Evolutionary conservation across 2,329 filamentous ascomycete species (phyloP).

Genomic region (Diaporthe sp.): DNA sequence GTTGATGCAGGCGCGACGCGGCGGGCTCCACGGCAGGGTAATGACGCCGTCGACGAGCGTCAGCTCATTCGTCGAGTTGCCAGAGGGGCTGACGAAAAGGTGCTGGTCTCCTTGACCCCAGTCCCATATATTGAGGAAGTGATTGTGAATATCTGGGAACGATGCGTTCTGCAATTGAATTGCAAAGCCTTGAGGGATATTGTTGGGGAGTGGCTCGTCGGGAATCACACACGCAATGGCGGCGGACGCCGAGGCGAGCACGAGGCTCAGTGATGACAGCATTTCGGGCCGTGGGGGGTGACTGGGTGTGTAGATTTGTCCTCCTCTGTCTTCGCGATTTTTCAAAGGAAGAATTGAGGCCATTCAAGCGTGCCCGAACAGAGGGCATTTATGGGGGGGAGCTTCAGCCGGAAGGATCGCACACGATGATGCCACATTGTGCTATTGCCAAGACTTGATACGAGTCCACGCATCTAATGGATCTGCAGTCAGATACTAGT

Average conservation of each 20-base stretch:
- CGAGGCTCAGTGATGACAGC: neutral
- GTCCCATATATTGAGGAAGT: conserved; percentile 50
- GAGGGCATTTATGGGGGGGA: neutral
- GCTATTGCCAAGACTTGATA: conserved; percentile 6
- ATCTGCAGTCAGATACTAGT: conserved; percentile 24
- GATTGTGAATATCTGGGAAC: conserved; percentile 49
- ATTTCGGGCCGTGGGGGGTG: neutral
- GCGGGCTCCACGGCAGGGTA: conserved; percentile 41
- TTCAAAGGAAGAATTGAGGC: no score
- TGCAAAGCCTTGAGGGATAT: conserved; percentile 47
- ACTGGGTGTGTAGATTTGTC: no score
- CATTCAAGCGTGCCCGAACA: neutral
- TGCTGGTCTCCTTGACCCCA: conserved; percentile 52
- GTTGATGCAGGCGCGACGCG: conserved; percentile 52
- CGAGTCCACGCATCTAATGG: conserved; percentile 18
- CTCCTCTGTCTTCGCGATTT: neutral
- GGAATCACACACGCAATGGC: conserved; percentile 46
- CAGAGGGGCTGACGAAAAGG: conserved; percentile 50
- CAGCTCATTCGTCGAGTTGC: conserved; percentile 48
- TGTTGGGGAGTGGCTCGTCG: conserved; percentile 42
- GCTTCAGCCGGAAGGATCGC: conserved; percentile 3
- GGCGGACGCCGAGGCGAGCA: neutral
- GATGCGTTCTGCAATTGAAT: conserved; percentile 50
- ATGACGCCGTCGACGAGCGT: conserved; percentile 52
- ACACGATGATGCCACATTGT: conserved; percentile 1